These are phyloP conservation scores for Megacollybia platyphylla DNA, from an alignment of 1,284 basidiomycete species.

Conservation along the genomic window DNA sequence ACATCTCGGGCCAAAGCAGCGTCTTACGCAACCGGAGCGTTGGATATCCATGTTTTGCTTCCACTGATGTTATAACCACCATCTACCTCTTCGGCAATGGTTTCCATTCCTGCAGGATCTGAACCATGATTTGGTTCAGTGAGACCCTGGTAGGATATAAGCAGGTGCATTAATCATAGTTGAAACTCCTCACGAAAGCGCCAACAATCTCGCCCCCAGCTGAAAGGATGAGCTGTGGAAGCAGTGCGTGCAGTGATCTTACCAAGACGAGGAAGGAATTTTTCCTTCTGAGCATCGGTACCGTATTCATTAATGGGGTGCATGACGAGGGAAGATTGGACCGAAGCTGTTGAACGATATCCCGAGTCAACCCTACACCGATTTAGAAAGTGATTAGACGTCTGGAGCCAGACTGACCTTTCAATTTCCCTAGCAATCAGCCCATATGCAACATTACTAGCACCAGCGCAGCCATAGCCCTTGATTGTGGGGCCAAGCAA, in stretches of 20 bases:
- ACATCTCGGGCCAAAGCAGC: constrained; percentile 1
- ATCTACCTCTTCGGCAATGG: constrained; percentile 73
- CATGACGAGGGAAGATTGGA: constrained; percentile 97
- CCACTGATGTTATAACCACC: constrained; percentile 84
- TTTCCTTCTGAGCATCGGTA: constrained; percentile 81
- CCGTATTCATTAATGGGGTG: constrained; percentile 94
- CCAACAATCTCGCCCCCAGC: constrained; percentile 84
- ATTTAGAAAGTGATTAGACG: background rate
- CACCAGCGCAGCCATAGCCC: constrained; percentile 94
- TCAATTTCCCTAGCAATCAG: constrained; percentile 91
- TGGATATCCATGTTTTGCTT: constrained; percentile 96
- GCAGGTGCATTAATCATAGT: background rate
- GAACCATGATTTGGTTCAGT: constrained; percentile 97
- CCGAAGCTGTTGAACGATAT: constrained; percentile 91
- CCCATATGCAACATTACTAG: constrained; percentile 85
- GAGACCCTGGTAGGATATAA: constrained; percentile 47
- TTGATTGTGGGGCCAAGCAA: constrained; percentile 86
- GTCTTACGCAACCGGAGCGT: constrained; percentile 75
- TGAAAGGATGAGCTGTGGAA: constrained; percentile 12
- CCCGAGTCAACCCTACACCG: constrained; percentile 78
- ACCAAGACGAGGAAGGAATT: constrained; percentile 80
- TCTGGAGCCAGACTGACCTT: constrained; percentile 6
- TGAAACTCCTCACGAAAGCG: constrained; percentile 64
- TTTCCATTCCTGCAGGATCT: constrained; percentile 91
- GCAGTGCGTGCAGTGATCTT: constrained; percentile 8